Percentiles rank a stretch among this genome's conserved stretches.
Conservation (phyloP, 768 basidiomycete species). For the Lactarius sanguifluus region DNA sequence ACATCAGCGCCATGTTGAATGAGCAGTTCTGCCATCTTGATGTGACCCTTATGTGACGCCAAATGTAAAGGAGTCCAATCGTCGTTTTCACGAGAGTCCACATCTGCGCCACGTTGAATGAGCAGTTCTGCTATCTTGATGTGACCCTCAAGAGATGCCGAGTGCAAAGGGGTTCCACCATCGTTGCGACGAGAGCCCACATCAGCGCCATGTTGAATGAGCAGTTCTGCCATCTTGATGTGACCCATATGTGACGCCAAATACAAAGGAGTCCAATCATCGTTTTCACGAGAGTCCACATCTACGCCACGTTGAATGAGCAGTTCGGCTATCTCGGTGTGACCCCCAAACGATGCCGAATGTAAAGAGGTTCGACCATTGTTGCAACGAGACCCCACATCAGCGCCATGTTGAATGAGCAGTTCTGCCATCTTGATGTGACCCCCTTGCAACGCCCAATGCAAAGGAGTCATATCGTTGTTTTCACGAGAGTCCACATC, state of each 20-base stretch:
- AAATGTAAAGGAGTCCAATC: not conserved
- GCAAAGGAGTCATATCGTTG: no score
- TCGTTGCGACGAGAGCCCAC: not conserved
- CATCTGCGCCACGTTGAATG: not conserved
- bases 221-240: not conserved
- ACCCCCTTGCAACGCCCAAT: no score
- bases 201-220: not conserved
- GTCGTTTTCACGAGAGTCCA: not conserved
- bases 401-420: no score
- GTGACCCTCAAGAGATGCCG: not conserved
- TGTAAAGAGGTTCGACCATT: no score
- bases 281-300: no score
- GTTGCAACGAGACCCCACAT: no score
- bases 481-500: not conserved
- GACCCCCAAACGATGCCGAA: no score
- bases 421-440: no score
- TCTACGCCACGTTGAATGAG: no score
- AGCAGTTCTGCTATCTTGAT: not conserved
- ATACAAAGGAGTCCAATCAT: no score
- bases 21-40: not conserved
- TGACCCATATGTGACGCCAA: no score
- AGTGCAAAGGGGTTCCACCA: not conserved
- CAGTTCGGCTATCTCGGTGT: no score
- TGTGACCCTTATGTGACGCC: not conserved
- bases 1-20: not conserved